phyloP scores from a whole-genome alignment of 1,139 yeast species.

The Pichia kudriavzevii region DNA sequence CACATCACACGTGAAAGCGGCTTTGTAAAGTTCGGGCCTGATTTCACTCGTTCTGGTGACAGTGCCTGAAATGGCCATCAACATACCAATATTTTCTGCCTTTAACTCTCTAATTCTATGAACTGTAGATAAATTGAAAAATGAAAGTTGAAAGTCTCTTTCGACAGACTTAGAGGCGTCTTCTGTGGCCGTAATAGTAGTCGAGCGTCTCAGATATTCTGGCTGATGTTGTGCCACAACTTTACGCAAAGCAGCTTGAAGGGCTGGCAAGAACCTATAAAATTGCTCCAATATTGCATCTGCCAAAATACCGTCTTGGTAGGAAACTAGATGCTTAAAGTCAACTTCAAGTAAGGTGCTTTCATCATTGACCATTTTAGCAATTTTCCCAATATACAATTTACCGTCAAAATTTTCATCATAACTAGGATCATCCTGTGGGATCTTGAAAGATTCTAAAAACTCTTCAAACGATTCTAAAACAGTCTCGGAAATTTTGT shows the following conservation, averaged over 20 bases:
- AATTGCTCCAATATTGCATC: constrained; percentile 86
- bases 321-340: constrained; percentile 65
- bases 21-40: constrained; percentile 86
- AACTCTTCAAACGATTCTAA: constrained; percentile 86
- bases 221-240: constrained; percentile 76
- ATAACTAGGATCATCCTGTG: constrained; percentile 29
- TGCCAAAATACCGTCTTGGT: constrained; percentile 85
- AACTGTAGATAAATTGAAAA: constrained; percentile 77
- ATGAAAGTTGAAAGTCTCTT: constrained; percentile 79
- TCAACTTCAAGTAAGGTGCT: constrained; percentile 77
- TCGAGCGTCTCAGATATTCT: constrained; percentile 41
- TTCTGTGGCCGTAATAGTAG: constrained; percentile 20
- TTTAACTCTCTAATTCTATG: constrained; percentile 85
- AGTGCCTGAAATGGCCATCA: constrained; percentile 86
- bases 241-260: constrained; percentile 65
- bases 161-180: constrained; percentile 42
- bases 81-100: constrained; percentile 81
- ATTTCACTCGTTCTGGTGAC: constrained; percentile 97
- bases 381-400: constrained; percentile 71
- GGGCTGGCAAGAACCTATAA: constrained; percentile 83
- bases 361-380: constrained; percentile 72
- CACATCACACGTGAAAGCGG: constrained; percentile 81
- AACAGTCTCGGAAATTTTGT: constrained; percentile 89
- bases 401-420: constrained; percentile 43
- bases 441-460: constrained; percentile 54